Evolutionary conservation across 2,329 filamentous ascomycete genomes (phyloP), one percentile per base, ranked within the genome.

Genomic region (Pseudophaeomoniella oleicola): DNA sequence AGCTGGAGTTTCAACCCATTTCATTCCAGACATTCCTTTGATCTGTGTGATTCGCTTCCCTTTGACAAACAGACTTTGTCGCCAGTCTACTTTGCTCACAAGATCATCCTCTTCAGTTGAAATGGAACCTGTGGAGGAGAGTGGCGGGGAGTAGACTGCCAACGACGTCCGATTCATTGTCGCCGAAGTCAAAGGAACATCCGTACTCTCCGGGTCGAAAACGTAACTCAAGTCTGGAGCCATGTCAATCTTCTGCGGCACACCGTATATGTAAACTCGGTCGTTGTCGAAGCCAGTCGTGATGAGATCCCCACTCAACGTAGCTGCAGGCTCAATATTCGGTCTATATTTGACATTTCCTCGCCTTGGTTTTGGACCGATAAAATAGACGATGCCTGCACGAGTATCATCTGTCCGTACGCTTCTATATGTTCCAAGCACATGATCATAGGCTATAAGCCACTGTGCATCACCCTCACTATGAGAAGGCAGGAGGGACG

Each of bases 301-400:
- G 15, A 84, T 75, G 16, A 88, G 63, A 35, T 85, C 78, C 12
- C 81, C 81, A 39, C 69, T 64, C 38, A 69, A 69, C n/a, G 74
- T 81, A 2, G 78, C 71, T 3, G 80, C 68, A 9, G 83, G 81
- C 18, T 82, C 54, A 5, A 80, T 82, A 39, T 67, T 76, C 2
- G 83, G 83, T 4, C 53, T 53, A 11, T 53, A 48, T 11, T 47
- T 45, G n/a, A 54, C 48, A 32, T 56, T 54, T 9, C n/a, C 22
- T 27, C n/a, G 22, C n/a, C n/a, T 27, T n/a, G 22, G n/a, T 27
- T 27, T 27, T 1, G 82, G 82, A 0, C 79, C 81, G 3, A 79
- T 78, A 49, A 88, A 87, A 52, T 86, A 86, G 1, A 79, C 82
- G 5, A 80, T 81, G 29, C 81, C 81, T 44, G 82, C 82, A 34